Percentiles rank a stretch among this genome's conserved stretches.
Evolutionary conservation across 1,284 basidiomycete species (phyloP).

Genomic region (Waitea zeae): DNA sequence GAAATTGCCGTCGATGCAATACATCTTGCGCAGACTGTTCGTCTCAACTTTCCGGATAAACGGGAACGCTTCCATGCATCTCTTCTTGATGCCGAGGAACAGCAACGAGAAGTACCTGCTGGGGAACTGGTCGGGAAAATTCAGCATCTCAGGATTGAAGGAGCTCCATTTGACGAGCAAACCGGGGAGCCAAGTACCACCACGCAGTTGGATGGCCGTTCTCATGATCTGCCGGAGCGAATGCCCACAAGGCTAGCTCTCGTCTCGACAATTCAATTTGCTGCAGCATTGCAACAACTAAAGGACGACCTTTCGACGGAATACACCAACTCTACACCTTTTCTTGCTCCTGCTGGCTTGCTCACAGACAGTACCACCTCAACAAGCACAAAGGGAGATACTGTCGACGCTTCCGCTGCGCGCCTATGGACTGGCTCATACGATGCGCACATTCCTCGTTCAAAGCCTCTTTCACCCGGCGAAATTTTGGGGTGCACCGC

Average conservation of each 20-base stretch:
- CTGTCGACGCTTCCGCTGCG: slow-evolving; percentile 7
- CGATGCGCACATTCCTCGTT: slow-evolving; percentile 71
- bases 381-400: not conserved
- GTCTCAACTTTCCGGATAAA: slow-evolving; percentile 79
- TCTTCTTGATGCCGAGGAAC: slow-evolving; percentile 34
- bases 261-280: slow-evolving; percentile 93
- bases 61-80: slow-evolving; percentile 40
- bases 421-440: slow-evolving; percentile 48
- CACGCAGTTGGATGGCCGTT: not conserved
- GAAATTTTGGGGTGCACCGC: slow-evolving; percentile 97
- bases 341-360: not conserved
- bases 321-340: slow-evolving; percentile 5
- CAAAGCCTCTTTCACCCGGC: slow-evolving; percentile 88
- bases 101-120: slow-evolving; percentile 28
- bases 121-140: slow-evolving; percentile 33
- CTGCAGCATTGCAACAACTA: slow-evolving; percentile 75
- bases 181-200: not conserved
- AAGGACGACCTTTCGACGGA: slow-evolving; percentile 55
- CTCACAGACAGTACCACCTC: not conserved
- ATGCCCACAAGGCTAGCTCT: slow-evolving; percentile 61
- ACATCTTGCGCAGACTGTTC: slow-evolving; percentile 73
- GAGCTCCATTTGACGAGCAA: slow-evolving; percentile 4
- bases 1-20: slow-evolving; percentile 87
- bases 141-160: slow-evolving; percentile 40
- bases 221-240: no score